phyloP scores from a whole-genome alignment of 495 filamentous ascomycete species.

The Xylaria scruposa region DNA sequence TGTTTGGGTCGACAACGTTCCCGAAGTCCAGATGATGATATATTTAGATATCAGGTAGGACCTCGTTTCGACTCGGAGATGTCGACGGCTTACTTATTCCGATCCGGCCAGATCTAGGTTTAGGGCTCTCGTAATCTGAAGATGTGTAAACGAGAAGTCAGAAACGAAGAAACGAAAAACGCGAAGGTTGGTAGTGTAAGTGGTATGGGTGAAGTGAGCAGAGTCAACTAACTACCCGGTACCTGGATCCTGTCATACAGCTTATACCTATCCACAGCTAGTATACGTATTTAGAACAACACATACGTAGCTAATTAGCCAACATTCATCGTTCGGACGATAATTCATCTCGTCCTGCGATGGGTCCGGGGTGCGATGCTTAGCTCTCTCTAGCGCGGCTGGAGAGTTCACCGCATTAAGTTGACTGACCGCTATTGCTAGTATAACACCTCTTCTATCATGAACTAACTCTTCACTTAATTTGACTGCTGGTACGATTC shows the following conservation, averaged over 20 bases:
- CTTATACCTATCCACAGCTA: neutral
- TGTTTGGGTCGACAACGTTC: neutral
- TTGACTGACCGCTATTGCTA: neutral
- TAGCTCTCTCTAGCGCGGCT: neutral
- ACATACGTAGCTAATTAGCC: neutral
- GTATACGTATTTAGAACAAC: neutral
- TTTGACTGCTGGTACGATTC: neutral
- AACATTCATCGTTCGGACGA: neutral
- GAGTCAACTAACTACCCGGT: neutral
- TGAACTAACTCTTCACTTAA: neutral
- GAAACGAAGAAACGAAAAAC: too few species aligned
- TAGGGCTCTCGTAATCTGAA: constrained; percentile 8
- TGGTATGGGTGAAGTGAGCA: neutral
- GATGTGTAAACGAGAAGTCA: neutral
- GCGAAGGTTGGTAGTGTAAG: neutral
- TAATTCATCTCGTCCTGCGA: neutral
- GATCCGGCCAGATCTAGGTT: too few species aligned
- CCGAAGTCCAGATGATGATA: neutral
- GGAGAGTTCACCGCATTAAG: neutral
- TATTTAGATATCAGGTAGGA: neutral
- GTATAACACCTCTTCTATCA: neutral
- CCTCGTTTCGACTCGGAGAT: neutral
- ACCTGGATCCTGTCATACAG: neutral
- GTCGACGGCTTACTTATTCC: neutral
- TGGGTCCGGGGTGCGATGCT: neutral